Base-by-base conservation (phyloP, 768 basidiomycete genomes). In the Asterophora lycoperdoides region DNA sequence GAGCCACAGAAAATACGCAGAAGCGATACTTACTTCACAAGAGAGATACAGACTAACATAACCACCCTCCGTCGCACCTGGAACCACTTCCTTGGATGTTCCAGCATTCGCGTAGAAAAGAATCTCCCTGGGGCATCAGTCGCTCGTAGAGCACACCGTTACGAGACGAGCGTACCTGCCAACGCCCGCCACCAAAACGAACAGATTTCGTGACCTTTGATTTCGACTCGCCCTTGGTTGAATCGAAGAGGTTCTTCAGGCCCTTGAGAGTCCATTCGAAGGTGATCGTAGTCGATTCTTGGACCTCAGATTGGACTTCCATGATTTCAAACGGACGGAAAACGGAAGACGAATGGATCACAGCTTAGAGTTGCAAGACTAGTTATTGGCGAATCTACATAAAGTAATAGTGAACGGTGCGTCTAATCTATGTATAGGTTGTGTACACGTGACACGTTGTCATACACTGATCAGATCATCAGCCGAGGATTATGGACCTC, bases 61-160 rank as follows among this genome's bases (percentile, higher is more conserved):
- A 14, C 78, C 75, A 5, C 77, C 72, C 2, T 73, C 75, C 10
- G 70, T 30, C 8, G 50, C 29, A 14, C 32, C 62, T n/a, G 64
- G 55, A 2, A 6, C 6, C 23, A 69, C 71, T 41, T 79, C 77
- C 36, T 77, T 75, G n/a, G 74, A 69, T 15, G 75, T 77, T 0
- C 89, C 88, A 34, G 87, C 83, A 61, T 90, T 92, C 5, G 89
- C 77, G 61, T 93, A 93, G 68, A 91, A 91, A 39, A 93, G 64
- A 38, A 91, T 83, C 81, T 91, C 56, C 8, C 37, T 10, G 3
- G 23, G 46, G 54, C 34, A 34, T 20, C n/a, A 32, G 30, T 48
- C 15, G 19, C 20, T 15, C 19, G 17, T 8, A 15, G 35, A n/a
- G 7, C 3, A 19, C 8, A 8, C 14, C 35, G 15, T 15, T 3